Evolutionary conservation across 1,284 basidiomycete genomes (phyloP), one percentile per base, ranked within the genome.

Genomic region (Caloboletus firmus): DNA sequence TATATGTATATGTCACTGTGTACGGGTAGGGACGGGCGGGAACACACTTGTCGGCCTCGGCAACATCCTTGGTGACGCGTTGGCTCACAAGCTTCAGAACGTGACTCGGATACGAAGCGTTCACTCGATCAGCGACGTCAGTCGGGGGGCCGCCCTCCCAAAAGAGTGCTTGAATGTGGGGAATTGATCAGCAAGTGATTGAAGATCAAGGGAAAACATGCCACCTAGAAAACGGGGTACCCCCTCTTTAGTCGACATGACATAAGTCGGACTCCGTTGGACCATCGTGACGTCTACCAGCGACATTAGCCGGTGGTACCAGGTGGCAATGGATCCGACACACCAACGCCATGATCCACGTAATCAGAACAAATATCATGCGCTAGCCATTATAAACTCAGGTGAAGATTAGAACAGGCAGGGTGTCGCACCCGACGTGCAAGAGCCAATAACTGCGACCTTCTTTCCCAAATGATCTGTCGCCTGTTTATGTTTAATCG

Each of bases 231-330:
- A 15, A 67, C 71, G 69, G 70, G 72, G 55, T 74, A 80, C 60
- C 72, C 73, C 69, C 71, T 76, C 43, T 73, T 78, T 56, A 65
- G 76, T 79, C 15, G 67, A 67, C 60, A 87, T 83, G 59, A 88
- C 71, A 64, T 83, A 86, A 10, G 83, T 87, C 4, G 81, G 76
- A 31, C 76, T 76, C 26, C 86, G 76, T 67, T 89, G 87, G 55
- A 80, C 79, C 72, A 87, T 81, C 4, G 83, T 85, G 5, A 83
- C 77, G 45, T 81, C 80, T 80, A 36, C n/a, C 43, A 35, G 24
- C n/a, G 5, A 45, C 3, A 26, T 54, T 17, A 40, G 18, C 10
- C 26, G 45, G 17, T 22, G 26, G 28, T 11, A 22, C 28, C 5
- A 4, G 24, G 17, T 3, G n/a, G 10, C 5, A 20, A 44, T 20